These are phyloP conservation scores for Cornus suecica DNA, from an alignment of 148 eudicot genomes.

Conservation along the genomic window DNA sequence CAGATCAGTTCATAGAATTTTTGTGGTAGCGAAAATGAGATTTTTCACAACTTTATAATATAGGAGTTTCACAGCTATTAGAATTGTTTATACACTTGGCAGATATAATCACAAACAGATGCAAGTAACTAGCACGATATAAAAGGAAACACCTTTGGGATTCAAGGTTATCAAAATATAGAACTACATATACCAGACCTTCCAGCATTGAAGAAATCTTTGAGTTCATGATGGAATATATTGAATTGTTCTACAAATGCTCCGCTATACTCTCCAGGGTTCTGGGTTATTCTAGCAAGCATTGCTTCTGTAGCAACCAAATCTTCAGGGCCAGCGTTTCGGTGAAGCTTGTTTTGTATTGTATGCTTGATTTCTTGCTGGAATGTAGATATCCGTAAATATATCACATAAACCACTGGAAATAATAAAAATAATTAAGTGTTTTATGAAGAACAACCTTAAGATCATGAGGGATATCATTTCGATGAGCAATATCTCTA, in stretches of 20 bases:
- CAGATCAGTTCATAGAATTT: not conserved
- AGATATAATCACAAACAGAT: not conserved
- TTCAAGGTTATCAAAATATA: slow-evolving; percentile 6
- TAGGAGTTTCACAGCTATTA: not conserved
- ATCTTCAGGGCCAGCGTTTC: slow-evolving; percentile 99
- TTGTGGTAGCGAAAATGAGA: not conserved
- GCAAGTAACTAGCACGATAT: slow-evolving; percentile 7
- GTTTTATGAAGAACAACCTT: slow-evolving; percentile 46
- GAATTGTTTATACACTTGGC: not conserved
- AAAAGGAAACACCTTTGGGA: not conserved
- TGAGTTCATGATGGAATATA: slow-evolving; percentile 83
- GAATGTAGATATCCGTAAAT: slow-evolving; percentile 5
- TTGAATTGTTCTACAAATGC: slow-evolving; percentile 88
- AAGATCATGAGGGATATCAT: slow-evolving; percentile 92
- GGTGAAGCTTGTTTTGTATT: slow-evolving; percentile 98
- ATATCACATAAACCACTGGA: not conserved
- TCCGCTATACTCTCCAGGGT: slow-evolving; percentile 80
- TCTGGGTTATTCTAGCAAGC: slow-evolving; percentile 81
- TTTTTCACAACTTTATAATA: not conserved
- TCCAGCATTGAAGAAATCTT: slow-evolving; percentile 99
- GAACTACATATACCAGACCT: slow-evolving; percentile 42
- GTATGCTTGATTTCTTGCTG: slow-evolving; percentile 99
- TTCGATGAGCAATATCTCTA: slow-evolving; percentile 93
- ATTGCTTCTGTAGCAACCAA: slow-evolving; percentile 92
- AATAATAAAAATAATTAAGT: slow-evolving; percentile 1